Conservation (phyloP, 2,329 filamentous ascomycete species). For the Graphilbum fragrans region DNA sequence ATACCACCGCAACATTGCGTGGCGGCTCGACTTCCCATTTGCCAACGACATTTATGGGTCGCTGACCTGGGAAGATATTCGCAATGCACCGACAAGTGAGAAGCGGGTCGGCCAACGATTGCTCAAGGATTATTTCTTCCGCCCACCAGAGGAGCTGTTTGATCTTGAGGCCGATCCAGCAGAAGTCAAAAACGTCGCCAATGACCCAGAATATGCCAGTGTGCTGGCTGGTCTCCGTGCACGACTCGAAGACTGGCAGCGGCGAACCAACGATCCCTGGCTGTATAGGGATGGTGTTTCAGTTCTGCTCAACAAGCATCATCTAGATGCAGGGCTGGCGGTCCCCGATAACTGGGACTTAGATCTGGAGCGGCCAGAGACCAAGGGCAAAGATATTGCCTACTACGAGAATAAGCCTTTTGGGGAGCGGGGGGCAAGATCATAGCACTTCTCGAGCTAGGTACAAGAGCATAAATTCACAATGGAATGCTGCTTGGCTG, state of each 20-base stretch:
- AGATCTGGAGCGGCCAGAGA: constrained; percentile 7
- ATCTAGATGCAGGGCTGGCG: constrained; percentile 13
- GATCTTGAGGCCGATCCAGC: constrained; percentile 30
- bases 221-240: background rate
- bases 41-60: constrained; percentile 31
- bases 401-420: constrained; percentile 10
- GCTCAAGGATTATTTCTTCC: constrained; percentile 29
- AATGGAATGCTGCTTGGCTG: no score
- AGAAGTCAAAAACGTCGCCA: constrained; percentile 31
- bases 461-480: no score
- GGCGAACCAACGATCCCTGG: constrained; percentile 16
- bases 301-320: constrained; percentile 8
- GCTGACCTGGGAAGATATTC: constrained; percentile 29
- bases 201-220: constrained; percentile 15
- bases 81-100: constrained; percentile 16
- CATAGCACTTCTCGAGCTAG: no score
- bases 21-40: constrained; percentile 36
- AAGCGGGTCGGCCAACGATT: constrained; percentile 25
- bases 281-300: constrained; percentile 16
- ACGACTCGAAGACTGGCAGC: constrained; percentile 17
- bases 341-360: constrained; percentile 17
- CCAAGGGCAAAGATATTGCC: constrained; percentile 12
- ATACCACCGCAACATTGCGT: constrained; percentile 37
- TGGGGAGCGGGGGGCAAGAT: constrained; percentile 10
- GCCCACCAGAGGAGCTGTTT: constrained; percentile 32